Evolutionary conservation across 495 filamentous ascomycete genomes (phyloP).

Genomic region (Penicillium bialowiezense): DNA sequence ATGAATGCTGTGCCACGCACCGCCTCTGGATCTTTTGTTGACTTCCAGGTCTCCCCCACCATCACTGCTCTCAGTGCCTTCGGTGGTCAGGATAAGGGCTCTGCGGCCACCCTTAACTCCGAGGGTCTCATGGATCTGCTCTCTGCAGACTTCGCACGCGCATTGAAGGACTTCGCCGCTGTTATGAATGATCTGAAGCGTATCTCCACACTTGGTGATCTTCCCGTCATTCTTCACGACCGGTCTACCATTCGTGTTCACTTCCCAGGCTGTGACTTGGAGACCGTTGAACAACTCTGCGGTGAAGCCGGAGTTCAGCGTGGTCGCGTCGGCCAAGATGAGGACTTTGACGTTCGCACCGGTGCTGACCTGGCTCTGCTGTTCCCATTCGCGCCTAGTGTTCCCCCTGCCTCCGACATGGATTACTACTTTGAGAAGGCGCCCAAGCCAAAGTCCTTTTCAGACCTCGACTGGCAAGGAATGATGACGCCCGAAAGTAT

Average conservation of each 20-base stretch:
- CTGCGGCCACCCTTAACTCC: slow-evolving; percentile 59
- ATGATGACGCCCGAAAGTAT: slow-evolving; percentile 52
- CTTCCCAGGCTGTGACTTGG: slow-evolving; percentile 86
- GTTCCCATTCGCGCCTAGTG: slow-evolving; percentile 80
- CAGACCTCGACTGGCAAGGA: slow-evolving; percentile 50
- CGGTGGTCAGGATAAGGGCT: slow-evolving; percentile 26
- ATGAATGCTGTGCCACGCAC: slow-evolving; percentile 51
- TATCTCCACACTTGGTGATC: slow-evolving; percentile 71
- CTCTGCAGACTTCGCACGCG: slow-evolving; percentile 83
- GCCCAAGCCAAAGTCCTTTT: slow-evolving; percentile 17
- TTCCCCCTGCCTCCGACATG: slow-evolving; percentile 28
- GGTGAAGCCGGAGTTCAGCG: slow-evolving; percentile 78
- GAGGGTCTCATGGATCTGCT: slow-evolving; percentile 80
- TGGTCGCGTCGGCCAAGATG: slow-evolving; percentile 76
- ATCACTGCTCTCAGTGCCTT: slow-evolving; percentile 76
- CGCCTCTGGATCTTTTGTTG: slow-evolving; percentile 73
- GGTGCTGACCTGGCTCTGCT: slow-evolving; percentile 70
- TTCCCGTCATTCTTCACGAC: slow-evolving; percentile 70
- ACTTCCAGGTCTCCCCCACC: slow-evolving; percentile 84
- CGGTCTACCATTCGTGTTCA: slow-evolving; percentile 68
- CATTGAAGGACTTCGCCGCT: slow-evolving; percentile 76
- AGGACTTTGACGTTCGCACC: slow-evolving; percentile 60
- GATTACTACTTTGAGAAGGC: slow-evolving; percentile 34
- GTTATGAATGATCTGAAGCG: slow-evolving; percentile 79
- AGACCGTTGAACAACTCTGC: slow-evolving; percentile 79